phyloP scores from a whole-genome alignment of 768 basidiomycete genomes.

The Agrocybe pediades region DNA sequence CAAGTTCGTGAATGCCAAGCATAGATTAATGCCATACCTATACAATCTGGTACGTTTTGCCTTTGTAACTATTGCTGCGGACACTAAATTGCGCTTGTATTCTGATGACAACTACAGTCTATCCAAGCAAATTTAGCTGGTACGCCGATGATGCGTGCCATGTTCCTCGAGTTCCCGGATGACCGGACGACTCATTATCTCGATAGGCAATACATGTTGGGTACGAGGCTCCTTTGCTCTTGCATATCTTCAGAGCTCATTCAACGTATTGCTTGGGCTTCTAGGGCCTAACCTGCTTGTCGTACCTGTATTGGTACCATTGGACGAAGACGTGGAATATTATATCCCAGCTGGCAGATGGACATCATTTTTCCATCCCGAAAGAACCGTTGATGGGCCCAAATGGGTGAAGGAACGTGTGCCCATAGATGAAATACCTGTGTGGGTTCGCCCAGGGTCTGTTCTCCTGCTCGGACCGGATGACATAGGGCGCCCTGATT shows the following conservation, averaged over 20 bases:
- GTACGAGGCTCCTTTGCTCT: conserved; percentile 12
- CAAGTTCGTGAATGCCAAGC: conserved; percentile 61
- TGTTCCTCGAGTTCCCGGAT: conserved; percentile 65
- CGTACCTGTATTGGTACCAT: conserved; percentile 60
- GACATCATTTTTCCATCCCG: conserved; percentile 61
- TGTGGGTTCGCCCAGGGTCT: conserved; percentile 63
- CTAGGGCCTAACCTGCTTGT: conserved; percentile 59
- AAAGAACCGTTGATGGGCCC: conserved; percentile 57
- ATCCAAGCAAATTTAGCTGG: conserved; percentile 52
- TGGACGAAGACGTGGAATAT: conserved; percentile 56
- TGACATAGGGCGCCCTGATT: conserved; percentile 56
- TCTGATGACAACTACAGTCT: conserved; percentile 38
- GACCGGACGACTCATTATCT: conserved; percentile 63
- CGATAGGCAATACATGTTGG: conserved; percentile 60
- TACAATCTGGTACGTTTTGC: conserved; percentile 47
- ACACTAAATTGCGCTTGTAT: background rate
- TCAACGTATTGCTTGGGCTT: background rate
- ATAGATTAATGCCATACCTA: conserved; percentile 76
- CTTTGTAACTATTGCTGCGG: conserved; percentile 12
- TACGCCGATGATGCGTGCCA: conserved; percentile 61
- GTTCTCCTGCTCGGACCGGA: conserved; percentile 61
- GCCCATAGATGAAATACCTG: conserved; percentile 64
- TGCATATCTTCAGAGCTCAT: no score
- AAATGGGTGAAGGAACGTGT: conserved; percentile 63
- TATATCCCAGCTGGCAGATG: conserved; percentile 63